phyloP scores from a whole-genome alignment of 176 grass and related monocot species.

The Avena insularis region DNA sequence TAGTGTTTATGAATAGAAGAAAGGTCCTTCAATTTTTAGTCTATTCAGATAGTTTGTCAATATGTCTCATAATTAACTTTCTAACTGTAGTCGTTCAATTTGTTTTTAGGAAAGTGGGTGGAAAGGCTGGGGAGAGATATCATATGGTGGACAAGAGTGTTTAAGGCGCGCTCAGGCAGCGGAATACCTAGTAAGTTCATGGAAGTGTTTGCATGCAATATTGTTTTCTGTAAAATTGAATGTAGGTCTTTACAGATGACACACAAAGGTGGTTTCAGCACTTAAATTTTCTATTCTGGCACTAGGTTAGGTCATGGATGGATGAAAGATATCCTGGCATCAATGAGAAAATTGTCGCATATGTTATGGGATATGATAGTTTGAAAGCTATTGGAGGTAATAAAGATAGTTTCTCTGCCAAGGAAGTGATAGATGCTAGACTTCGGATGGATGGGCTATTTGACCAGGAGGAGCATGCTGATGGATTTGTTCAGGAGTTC shows the following conservation, averaged over 20 bases:
- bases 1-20: background rate
- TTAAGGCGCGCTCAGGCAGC: conserved; percentile 82
- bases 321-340: conserved; percentile 74
- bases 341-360: conserved; percentile 65
- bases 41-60: conserved; percentile 24
- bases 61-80: background rate
- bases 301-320: conserved; percentile 91
- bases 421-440: conserved; percentile 69
- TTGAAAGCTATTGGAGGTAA: conserved; percentile 65
- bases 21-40: background rate
- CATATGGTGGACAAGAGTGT: conserved; percentile 79
- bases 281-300: conserved; percentile 20
- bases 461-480: conserved; percentile 74
- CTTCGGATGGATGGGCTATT: conserved; percentile 96
- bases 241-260: background rate
- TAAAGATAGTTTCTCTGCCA: conserved; percentile 34
- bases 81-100: background rate
- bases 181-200: conserved; percentile 76
- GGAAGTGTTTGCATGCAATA: conserved; percentile 7
- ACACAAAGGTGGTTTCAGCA: conserved; percentile 17
- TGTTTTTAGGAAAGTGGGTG: conserved; percentile 75
- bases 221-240: background rate
- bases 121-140: conserved; percentile 98
- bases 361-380: conserved; percentile 83
- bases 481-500: conserved; percentile 79